These are phyloP conservation scores for Paspalum notatum DNA, from an alignment of 176 grass and related monocot species.

Conservation along the genomic window DNA sequence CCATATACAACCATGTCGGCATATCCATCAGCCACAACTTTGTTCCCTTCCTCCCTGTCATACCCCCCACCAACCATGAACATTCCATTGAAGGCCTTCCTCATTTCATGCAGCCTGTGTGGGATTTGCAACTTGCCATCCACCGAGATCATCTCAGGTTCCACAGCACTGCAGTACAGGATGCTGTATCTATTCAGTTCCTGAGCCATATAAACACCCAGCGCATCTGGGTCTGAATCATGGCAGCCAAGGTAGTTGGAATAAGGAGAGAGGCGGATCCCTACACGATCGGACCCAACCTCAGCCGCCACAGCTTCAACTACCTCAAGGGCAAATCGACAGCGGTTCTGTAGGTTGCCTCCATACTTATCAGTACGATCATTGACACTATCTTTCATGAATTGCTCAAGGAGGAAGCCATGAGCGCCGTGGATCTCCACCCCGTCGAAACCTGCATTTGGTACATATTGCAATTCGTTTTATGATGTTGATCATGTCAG, in stretches of 20 bases:
- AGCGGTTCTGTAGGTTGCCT: conserved; percentile 48
- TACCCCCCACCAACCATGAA: conserved; percentile 66
- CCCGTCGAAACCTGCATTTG: conserved; percentile 58
- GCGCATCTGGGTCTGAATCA: conserved; percentile 47
- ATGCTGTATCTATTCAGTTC: conserved; percentile 42
- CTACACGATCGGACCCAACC: conserved; percentile 44
- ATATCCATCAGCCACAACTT: conserved; percentile 47
- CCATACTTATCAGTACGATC: conserved; percentile 55
- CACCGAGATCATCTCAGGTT: conserved; percentile 47
- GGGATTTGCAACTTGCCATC: conserved; percentile 36
- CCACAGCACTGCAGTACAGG: conserved; percentile 59
- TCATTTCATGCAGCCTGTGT: conserved; percentile 49
- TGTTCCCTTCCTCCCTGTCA: conserved; percentile 53
- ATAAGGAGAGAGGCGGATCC: conserved; percentile 60
- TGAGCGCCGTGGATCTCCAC: conserved; percentile 65
- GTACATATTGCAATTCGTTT: not conserved
- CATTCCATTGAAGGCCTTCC: conserved; percentile 45
- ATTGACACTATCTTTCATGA: conserved; percentile 55
- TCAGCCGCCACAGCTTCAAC: conserved; percentile 39
- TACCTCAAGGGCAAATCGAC: conserved; percentile 58
- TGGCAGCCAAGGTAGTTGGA: conserved; percentile 29
- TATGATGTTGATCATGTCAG: not conserved
- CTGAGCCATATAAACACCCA: conserved; percentile 58
- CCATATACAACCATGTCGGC: conserved; percentile 56
- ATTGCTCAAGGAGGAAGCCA: conserved; percentile 64